phyloP scores from a whole-genome alignment of 2,329 filamentous ascomycete genomes.

The Hymenoscyphus infarciens region DNA sequence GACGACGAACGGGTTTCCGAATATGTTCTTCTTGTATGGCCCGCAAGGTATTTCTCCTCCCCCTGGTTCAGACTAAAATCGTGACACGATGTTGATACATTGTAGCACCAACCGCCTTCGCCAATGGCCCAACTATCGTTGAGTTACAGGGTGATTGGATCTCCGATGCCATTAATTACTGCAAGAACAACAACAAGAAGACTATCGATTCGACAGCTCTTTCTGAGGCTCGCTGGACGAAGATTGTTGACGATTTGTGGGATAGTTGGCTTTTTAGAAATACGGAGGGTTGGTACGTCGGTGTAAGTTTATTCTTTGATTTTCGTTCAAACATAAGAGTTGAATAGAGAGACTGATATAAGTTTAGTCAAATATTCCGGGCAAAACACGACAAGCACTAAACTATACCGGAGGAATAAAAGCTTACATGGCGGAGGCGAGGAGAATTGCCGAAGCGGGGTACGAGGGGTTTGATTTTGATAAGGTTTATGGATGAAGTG shows the following conservation, averaged over 20 bases:
- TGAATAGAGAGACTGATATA: background rate
- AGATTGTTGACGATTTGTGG: constrained; percentile 31
- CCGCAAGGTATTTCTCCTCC: constrained; percentile 41
- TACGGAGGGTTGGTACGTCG: constrained; percentile 40
- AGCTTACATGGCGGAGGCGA: constrained; percentile 9
- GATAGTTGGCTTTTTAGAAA: constrained; percentile 33
- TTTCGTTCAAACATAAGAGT: no score
- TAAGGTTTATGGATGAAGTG: constrained; percentile 4
- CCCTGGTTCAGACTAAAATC: background rate
- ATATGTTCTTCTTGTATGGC: constrained; percentile 53
- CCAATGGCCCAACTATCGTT: constrained; percentile 53
- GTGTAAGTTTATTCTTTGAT: constrained; percentile 15
- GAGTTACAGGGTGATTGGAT: constrained; percentile 58
- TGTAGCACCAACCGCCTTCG: constrained; percentile 46
- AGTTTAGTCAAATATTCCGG: constrained; percentile 7
- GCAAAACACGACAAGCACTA: constrained; percentile 9
- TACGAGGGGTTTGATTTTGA: constrained; percentile 14
- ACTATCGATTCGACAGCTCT: constrained; percentile 34
- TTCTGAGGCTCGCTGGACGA: constrained; percentile 33
- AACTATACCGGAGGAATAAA: constrained; percentile 14
- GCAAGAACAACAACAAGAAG: constrained; percentile 32
- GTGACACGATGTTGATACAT: background rate
- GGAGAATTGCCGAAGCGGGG: constrained; percentile 14
- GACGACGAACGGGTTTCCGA: constrained; percentile 44
- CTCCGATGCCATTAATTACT: constrained; percentile 42